phyloP scores from a whole-genome alignment of 108 stramenopile species.

The Fragilaria crotonensis region DNA sequence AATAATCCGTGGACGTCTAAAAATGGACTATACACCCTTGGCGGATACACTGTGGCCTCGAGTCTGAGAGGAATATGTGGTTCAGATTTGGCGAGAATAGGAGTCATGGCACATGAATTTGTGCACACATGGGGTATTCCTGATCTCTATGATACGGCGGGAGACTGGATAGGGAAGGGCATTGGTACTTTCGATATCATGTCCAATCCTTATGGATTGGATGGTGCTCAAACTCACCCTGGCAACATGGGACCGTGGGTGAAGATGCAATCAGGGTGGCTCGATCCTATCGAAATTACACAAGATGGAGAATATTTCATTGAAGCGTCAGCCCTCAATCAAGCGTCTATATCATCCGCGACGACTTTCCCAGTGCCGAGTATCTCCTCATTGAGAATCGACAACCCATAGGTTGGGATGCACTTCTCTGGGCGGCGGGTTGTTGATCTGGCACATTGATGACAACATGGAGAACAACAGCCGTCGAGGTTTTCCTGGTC shows the following conservation, averaged over 20 bases:
- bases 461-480: conserved; percentile 23
- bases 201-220: conserved; percentile 13
- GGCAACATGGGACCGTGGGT: conserved; percentile 37
- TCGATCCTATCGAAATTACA: conserved; percentile 28
- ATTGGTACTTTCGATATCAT: conserved; percentile 21
- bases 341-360: conserved; percentile 30
- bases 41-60: conserved; percentile 34
- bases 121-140: conserved; percentile 12
- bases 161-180: conserved; percentile 12
- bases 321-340: conserved; percentile 25
- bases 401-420: conserved; percentile 48
- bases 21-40: conserved; percentile 11
- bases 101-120: conserved; percentile 24
- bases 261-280: conserved; percentile 42
- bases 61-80: conserved; percentile 24
- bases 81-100: conserved; percentile 9
- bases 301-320: conserved; percentile 36
- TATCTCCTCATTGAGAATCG: conserved; percentile 76
- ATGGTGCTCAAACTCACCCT: conserved; percentile 15
- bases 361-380: conserved; percentile 34
- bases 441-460: conserved; percentile 62
- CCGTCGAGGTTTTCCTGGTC: conserved; percentile 39
- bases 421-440: conserved; percentile 40
- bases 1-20: conserved; percentile 13
- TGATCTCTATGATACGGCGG: conserved; percentile 23